Evolutionary conservation across 768 basidiomycete species (phyloP), one percentile per base, ranked within the genome.

Genomic region (Pulveroboletus sp.): DNA sequence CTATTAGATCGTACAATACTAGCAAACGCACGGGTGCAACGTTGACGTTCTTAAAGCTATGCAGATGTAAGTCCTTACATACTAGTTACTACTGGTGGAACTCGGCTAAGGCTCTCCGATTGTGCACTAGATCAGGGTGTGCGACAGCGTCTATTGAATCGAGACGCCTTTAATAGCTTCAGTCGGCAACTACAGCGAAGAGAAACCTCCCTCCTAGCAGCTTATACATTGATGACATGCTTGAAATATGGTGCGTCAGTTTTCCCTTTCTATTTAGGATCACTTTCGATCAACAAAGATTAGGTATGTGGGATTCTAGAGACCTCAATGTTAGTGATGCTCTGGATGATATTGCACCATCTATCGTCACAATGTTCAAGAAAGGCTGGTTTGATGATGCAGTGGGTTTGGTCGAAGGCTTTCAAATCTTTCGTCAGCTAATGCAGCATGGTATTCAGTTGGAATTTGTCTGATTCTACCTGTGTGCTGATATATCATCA

Each of bases 381-480:
- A 54, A 53, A 17, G 25, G 41, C 36, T 53, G 52, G 44, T 51
- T 53, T 40, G 49, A 53, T 6, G 52, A 51, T 17, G 49, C 53
- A 17, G 10, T 54, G 0, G 53, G 53, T 13, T 42, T n/a, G 11
- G 34, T 54, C 2, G 53, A 51, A 40, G 53, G 53, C 3, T 21
- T 4, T 10, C 4, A 36, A 8, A 43, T 42, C 24, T 43, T 47
- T 10, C 25, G 25, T 27, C 25, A 27, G 25, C 25, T 27, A 5
- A 9, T 9, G 25, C 5, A 27, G 25, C 25, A 5, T 27, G 25
- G 25, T 27, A 27, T 27, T 27, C 25, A 27, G 9, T 9, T 9
- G 25, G n/a, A n/a, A n/a, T n/a, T 9, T 27, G 25, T 27, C 25
- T 27, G 9, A 27, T 27, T 27, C 25, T 5, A 9, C 25, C 25